Conservation (phyloP, 495 filamentous ascomycete genomes). For the Hyaloscypha bicolor region DNA sequence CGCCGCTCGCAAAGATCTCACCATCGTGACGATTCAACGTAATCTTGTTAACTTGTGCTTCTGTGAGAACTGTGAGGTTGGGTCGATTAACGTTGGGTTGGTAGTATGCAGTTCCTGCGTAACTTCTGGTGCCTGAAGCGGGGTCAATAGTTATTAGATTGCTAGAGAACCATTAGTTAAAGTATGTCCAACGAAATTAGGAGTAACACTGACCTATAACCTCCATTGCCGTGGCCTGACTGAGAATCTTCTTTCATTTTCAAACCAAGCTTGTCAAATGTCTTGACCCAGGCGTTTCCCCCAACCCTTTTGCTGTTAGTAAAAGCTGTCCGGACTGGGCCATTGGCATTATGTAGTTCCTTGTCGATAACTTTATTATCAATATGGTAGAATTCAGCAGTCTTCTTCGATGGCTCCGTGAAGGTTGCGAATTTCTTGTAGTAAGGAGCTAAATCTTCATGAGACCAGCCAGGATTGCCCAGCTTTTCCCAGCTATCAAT, state of each 20-base stretch:
- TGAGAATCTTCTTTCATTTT: background rate
- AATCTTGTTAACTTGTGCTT: constrained; percentile 12
- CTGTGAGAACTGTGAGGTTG: constrained; percentile 21
- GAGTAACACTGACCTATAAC: constrained; percentile 3
- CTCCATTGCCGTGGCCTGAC: background rate
- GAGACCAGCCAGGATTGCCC: constrained; percentile 46
- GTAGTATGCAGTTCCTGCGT: constrained; percentile 15
- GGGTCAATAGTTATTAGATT: constrained; percentile 3
- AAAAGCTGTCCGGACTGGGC: constrained; percentile 1
- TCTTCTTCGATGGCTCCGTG: constrained; percentile 22
- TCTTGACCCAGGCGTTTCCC: constrained; percentile 6
- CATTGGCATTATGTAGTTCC: background rate
- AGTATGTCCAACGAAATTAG: background rate
- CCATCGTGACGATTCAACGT: background rate
- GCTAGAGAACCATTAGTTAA: background rate
- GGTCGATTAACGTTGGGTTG: constrained; percentile 17
- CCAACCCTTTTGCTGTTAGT: background rate
- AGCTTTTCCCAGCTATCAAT: constrained; percentile 38
- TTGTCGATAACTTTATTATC: constrained; percentile 3
- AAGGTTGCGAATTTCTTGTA: constrained; percentile 35
- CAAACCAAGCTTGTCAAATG: constrained; percentile 10
- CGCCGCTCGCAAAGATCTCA: constrained; percentile 1
- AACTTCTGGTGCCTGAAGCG: constrained; percentile 13
- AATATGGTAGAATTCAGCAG: constrained; percentile 8
- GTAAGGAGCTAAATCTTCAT: constrained; percentile 36